Evolutionary conservation across 768 basidiomycete species (phyloP), one percentile per base, ranked within the genome.

Genomic region (Tubosaeta brunneosetosa): DNA sequence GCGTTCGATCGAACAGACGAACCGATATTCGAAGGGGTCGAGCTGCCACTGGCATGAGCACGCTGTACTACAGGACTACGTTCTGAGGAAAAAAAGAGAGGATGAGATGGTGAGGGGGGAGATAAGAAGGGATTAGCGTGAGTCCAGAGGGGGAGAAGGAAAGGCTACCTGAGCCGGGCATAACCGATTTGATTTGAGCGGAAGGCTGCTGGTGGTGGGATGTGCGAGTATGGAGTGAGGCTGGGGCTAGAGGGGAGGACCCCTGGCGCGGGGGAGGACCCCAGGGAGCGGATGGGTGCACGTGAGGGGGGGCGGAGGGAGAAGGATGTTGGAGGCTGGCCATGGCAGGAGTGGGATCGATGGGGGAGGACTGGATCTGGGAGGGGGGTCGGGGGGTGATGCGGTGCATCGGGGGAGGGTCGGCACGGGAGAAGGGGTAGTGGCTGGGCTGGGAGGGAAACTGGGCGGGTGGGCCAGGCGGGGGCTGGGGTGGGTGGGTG

Each of bases 321-420:
- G 66, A 64, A 31, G 66, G 66, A 49, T 70, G 66, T 12, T 68
- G 67, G 3, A 68, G 31, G 42, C 68, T 70, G 4, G 66, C 67
- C 68, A 70, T 68, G 32, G 67, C 64, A 13, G 68, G 63, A 8
- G 59, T 65, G 29, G 59, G 51, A 55, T 67, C 63, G 58, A 65
- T 63, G 40, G 64, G 36, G 7, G 63, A 32, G 42, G 60, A 29
- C n/a, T 54, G 61, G 52, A 61, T 66, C 62, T 69, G 68, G 1
- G 66, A 61, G 10, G 72, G 63, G 55, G 73, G 43, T 61, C 69
- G 48, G 47, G 72, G 33, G 51, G 71, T 57, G 67, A 66, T 56
- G 49, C 66, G 56, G 60, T 66, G 59, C 50, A 60, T 61, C 58
- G 55, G 55, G 17, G 56, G 33, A 41, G 43, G 64, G 60, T 61